Evolutionary conservation across 495 filamentous ascomycete genomes (phyloP), one percentile per base, ranked within the genome.

Genomic region (Chaetomium fimeti): DNA sequence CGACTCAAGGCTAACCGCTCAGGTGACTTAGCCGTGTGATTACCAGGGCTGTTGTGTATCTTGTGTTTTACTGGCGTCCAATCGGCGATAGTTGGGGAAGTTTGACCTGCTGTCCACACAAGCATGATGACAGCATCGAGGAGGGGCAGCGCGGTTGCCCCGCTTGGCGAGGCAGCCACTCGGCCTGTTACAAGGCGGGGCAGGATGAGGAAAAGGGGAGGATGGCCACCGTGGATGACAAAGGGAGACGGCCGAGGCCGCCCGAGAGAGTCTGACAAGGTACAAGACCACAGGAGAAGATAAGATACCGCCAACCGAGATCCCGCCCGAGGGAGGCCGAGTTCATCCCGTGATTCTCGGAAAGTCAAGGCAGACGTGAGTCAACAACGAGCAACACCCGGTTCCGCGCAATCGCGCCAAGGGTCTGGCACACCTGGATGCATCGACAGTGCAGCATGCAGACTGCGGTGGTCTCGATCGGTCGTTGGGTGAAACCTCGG

Each of bases 121-220:
- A 18, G 62, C 62, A 65, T 60, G 59, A 68, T 68, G 63, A 62
- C 66, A 68, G 53, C 66, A 66, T 66, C 38, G 47, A 57, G 48
- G 57, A 60, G 56, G 56, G 45, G 48, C 45, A 62, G 40, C 47
- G 49, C 18, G 2, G 51, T 29, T 62, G 61, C 60, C 61, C 61
- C 61, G 61, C 61, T 62, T 48, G 60, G 51, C 51, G n/a, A 47
- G 42, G 52, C 52, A 56, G 42, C 52, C 38, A 16, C 18, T 28
- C 15, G 29, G 24, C 24, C 24, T 28, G 48, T 54, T n/a, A 42
- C 28, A 27, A 51, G 43, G 57, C 45, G 57, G 57, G 29, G 43
- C 29, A 27, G 25, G 16, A 12, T 1, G 13, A 45, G 22, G 36
- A 24, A 45, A 9, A 43, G 3, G 8, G 4, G 24, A 29, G 24